Base-by-base conservation (phyloP, 2,329 filamentous ascomycete genomes). In the Diplocarpon rosae region DNA sequence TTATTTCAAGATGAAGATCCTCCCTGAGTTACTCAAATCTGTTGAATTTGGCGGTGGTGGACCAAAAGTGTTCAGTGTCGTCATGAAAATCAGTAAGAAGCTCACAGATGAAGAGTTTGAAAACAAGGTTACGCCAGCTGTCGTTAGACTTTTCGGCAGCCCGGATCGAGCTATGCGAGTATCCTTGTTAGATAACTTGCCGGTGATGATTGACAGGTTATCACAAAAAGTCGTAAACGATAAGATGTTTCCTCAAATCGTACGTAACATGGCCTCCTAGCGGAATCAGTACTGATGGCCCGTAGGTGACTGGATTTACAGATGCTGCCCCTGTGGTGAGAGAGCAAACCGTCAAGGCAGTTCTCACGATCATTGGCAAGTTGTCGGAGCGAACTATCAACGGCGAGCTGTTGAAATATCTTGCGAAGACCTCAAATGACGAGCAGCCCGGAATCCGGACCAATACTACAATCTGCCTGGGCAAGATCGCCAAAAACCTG, bases 31-130 rank as follows among this genome's bases (percentile, higher is more conserved):
- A 27, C 73, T 98, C n/a, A 98, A 96, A 61, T 95, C 89, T 0
- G 88, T 96, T n/a, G 92, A 98, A 59, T 98, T 95, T 63, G 92
- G 92, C 7, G 92, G 90, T 10, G 92, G 92, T 24, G 92, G 92
- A 0, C 85, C 90, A 0, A 93, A 94, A 59, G 89, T 94, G 0
- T 85, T 98, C 48, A 69, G 73, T 1, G 80, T 94, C 1, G 85
- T 95, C 33, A 79, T 96, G 70, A 94, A 94, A 60, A 95, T 98
- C 55, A 80, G 87, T 3, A 70, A 80, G 6, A 96, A 95, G 60
- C 69, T 98, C 33, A 78, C 85, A 2, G 82, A 83, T 49, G 92
- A 96, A 9, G 92, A 98, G 62, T 98, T 93, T 62, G 85, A 93
- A 37, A 62, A 76, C 7, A 84, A 81, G 50, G 77, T 98, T 43